Evolutionary conservation across 192 early-diverging fungal genomes (phyloP), one percentile per base, ranked within the genome.

Genomic region (Rhizoclosmatium globosum): DNA sequence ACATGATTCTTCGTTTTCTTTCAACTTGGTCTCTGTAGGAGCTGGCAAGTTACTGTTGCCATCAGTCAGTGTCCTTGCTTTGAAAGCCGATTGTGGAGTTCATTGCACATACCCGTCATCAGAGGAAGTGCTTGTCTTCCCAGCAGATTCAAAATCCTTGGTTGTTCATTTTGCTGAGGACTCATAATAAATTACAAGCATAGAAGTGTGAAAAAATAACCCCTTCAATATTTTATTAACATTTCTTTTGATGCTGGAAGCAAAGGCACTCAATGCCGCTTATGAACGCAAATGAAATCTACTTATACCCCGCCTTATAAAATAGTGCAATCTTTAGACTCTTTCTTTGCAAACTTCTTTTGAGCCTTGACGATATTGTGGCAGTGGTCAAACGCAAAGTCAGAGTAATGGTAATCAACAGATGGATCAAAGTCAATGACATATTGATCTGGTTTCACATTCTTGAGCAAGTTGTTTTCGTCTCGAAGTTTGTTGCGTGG

Each of bases 1-100:
- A 4, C 44, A 58, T 50, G 11, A 80, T 71, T 0, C 80, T 81
- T 85, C 84, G 58, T 89, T 90, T 62, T 38, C 82, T 3, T 81
- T 92, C 23, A 85, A 84, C 0, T 68, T 92, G 38, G 84, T 91
- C 0, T 88, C 91, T 19, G 70, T 92, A 0, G 87, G 89, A 78
- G 90, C 91, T 1, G 91, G 91, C 13, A 68, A 74, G 38, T 38
- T 77, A 19, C 71, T 76, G 41, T 31, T 77, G n/a, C 76, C 76
- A 74, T 58, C 45, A 31, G 71, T 74, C 31, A 62, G 21, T 19
- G 48, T 74, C 11, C 17, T 11, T 2, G 38, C 58, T 70, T 2
- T 70, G 2, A 21, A 64, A 21, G 0, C 68, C 39, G 21, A n/a
- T 17, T 41, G n/a, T 11, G n/a, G 42, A 23, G 68, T 48, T 15